These are phyloP conservation scores for Cercospora brassicicola DNA, from an alignment of 2,329 filamentous ascomycete species.

Conservation along the genomic window DNA sequence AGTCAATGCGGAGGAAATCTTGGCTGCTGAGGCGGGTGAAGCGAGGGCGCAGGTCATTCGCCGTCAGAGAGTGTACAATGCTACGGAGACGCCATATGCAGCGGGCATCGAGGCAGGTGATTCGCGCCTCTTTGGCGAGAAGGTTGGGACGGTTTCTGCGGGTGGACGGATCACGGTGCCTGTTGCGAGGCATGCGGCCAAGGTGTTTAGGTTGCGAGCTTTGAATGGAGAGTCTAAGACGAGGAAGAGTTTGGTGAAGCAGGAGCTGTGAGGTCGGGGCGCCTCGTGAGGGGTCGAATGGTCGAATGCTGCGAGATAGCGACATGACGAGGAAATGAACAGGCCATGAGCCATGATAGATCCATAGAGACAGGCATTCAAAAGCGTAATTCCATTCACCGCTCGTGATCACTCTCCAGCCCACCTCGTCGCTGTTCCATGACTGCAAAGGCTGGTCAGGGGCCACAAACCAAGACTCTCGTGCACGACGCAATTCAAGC, in stretches of 20 bases:
- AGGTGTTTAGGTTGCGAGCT: not conserved
- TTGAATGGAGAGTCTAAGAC: not conserved
- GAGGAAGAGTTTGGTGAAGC: not conserved
- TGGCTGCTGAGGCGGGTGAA: not conserved
- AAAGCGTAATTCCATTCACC: not conserved
- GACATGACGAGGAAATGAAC: not conserved
- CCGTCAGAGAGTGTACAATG: not conserved
- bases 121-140: not conserved
- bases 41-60: not conserved
- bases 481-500: not conserved
- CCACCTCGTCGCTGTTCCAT: too few species aligned
- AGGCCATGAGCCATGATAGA: not conserved
- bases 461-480: too few species aligned
- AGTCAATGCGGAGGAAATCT: slow-evolving; percentile 2
- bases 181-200: not conserved
- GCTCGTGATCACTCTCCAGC: too few species aligned
- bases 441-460: too few species aligned
- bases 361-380: not conserved
- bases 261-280: not conserved
- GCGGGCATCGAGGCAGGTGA: not conserved
- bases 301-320: not conserved
- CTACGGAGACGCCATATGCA: not conserved
- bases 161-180: not conserved
- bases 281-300: not conserved
- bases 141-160: not conserved